Conservation (phyloP, 441 rosid species). For the Jatropha multifida region DNA sequence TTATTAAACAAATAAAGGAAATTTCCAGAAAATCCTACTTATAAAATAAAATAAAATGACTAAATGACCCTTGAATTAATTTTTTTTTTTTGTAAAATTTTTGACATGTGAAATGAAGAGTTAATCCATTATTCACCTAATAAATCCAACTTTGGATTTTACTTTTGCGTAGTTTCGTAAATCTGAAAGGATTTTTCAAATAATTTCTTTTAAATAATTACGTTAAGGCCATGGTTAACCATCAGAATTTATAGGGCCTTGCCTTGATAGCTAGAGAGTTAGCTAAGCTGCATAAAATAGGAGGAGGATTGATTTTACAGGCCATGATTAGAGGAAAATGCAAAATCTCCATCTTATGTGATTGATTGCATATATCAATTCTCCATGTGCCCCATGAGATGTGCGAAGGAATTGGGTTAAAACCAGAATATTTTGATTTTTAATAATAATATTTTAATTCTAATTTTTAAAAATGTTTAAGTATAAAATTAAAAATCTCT, state of each 20-base stretch:
- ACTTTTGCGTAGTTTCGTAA: background rate
- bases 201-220: too few species aligned
- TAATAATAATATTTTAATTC: too few species aligned
- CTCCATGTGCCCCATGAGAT: background rate
- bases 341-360: background rate
- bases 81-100: background rate
- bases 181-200: too few species aligned
- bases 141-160: background rate
- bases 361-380: background rate
- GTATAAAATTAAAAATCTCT: too few species aligned
- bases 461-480: too few species aligned
- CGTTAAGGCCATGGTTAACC: background rate
- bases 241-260: background rate
- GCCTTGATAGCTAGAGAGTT: background rate
- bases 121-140: background rate
- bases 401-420: too few species aligned
- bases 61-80: background rate
- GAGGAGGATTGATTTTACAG: background rate
- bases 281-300: background rate
- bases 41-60: background rate
- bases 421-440: too few species aligned
- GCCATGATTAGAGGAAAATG: slow-evolving; percentile 5
- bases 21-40: background rate
- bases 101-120: too few species aligned
- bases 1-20: background rate